Conservation (phyloP, 2,329 filamentous ascomycete species). For the Intubia oerlemansii region DNA sequence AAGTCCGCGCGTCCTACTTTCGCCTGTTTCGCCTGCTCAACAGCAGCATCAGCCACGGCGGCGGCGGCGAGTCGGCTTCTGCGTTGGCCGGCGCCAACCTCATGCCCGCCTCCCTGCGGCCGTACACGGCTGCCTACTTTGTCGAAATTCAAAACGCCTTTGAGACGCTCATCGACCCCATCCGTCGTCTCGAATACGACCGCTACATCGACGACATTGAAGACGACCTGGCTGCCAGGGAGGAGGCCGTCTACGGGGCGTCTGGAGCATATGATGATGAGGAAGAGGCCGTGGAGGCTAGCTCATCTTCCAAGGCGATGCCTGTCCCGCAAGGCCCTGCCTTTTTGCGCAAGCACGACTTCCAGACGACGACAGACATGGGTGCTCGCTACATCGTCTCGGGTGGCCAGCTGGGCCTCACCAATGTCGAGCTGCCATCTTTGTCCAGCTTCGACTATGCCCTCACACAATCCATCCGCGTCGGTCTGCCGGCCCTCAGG, state of each 20-base stretch:
- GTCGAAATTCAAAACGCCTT: constrained; percentile 21
- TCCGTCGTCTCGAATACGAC: constrained; percentile 20
- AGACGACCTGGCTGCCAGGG: constrained; percentile 7
- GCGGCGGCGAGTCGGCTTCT: neutral
- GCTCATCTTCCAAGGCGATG: neutral
- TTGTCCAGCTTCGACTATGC: constrained; percentile 15
- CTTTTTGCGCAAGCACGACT: constrained; percentile 9
- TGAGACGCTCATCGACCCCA: constrained; percentile 24
- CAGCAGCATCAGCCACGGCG: constrained; percentile 13
- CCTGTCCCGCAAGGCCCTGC: neutral
- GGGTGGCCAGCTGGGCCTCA: constrained; percentile 1
- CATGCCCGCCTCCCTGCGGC: constrained; percentile 18
- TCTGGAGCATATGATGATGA: too few species aligned
- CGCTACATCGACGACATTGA: constrained; percentile 8
- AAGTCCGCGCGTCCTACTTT: constrained; percentile 22
- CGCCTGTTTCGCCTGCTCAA: constrained; percentile 23
- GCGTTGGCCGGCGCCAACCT: constrained; percentile 1
- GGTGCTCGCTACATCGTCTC: constrained; percentile 17
- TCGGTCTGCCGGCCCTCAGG: constrained; percentile 14
- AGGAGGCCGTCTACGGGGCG: constrained; percentile 6
- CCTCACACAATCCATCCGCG: constrained; percentile 17
- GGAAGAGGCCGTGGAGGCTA: constrained; percentile 4
- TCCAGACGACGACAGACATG: constrained; percentile 16
- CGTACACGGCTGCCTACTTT: constrained; percentile 19
- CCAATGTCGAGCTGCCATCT: neutral